Percentiles rank a stretch among this genome's conserved stretches.
Evolutionary conservation across 495 filamentous ascomycete species (phyloP).

Genomic region (Hamigera avellanea): DNA sequence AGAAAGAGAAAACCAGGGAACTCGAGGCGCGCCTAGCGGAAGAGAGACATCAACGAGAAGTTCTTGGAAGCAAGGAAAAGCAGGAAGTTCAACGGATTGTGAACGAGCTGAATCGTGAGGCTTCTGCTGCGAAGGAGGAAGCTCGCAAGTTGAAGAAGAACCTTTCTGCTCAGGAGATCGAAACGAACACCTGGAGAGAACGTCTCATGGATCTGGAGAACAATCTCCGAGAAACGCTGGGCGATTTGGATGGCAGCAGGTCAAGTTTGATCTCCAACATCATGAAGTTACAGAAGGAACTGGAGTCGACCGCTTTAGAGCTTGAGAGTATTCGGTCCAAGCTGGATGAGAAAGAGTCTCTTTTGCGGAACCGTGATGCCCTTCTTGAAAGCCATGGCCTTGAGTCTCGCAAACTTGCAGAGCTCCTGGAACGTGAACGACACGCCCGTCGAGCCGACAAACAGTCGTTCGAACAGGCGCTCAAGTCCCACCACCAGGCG

Average conservation of each 20-base stretch:
- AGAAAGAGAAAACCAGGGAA: constrained; percentile 68
- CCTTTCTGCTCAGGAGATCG: constrained; percentile 73
- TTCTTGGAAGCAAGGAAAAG: constrained; percentile 75
- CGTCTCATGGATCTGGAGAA: constrained; percentile 80
- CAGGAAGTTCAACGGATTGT: constrained; percentile 73
- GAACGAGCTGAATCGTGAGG: constrained; percentile 75
- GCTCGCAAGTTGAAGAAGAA: constrained; percentile 66
- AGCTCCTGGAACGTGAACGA: constrained; percentile 86
- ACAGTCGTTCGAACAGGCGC: constrained; percentile 72
- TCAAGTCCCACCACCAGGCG: constrained; percentile 75
- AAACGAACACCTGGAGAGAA: constrained; percentile 81
- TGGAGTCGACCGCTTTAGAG: constrained; percentile 70
- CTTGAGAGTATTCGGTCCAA: constrained; percentile 65
- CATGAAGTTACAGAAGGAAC: constrained; percentile 73
- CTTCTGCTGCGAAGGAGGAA: constrained; percentile 76
- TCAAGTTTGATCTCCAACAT: constrained; percentile 80
- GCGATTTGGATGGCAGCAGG: constrained; percentile 77
- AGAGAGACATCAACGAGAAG: constrained; percentile 77
- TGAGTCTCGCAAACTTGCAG: constrained; percentile 72
- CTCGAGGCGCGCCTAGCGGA: constrained; percentile 65
- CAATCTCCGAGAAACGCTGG: constrained; percentile 71
- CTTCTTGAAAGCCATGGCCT: constrained; percentile 83
- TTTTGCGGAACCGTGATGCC: constrained; percentile 82
- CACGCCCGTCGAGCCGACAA: constrained; percentile 73
- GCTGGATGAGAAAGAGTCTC: constrained; percentile 74